Conservation (phyloP, 2,329 filamentous ascomycete genomes). For the Zasmidium citrigriseum region DNA sequence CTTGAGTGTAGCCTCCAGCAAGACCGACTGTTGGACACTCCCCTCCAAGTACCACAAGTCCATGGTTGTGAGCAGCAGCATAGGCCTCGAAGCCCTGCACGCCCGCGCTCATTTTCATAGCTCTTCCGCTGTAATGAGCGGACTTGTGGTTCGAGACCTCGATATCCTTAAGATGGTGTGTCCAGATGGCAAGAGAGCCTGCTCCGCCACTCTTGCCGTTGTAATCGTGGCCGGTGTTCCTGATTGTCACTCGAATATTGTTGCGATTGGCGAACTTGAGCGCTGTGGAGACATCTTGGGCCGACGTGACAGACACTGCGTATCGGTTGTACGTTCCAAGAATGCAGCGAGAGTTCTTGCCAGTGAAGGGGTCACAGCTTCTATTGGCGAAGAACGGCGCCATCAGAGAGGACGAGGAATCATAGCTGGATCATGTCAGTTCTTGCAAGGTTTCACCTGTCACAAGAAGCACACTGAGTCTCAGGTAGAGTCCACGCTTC, state of each 20-base stretch:
- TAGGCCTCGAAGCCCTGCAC: constrained; percentile 54
- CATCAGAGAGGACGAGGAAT: constrained; percentile 42
- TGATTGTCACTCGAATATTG: constrained; percentile 53
- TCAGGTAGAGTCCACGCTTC: constrained; percentile 48
- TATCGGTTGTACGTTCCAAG: constrained; percentile 47
- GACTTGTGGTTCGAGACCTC: constrained; percentile 44
- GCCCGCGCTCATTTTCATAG: constrained; percentile 56
- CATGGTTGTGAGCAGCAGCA: constrained; percentile 44
- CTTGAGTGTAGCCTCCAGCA: constrained; percentile 62
- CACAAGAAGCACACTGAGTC: constrained; percentile 41
- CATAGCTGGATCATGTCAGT: constrained; percentile 21
- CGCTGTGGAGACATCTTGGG: constrained; percentile 4
- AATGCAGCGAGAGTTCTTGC: constrained; percentile 37
- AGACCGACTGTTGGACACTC: constrained; percentile 57
- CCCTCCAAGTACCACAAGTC: constrained; percentile 57
- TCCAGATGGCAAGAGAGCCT: constrained; percentile 60
- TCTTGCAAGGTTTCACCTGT: not conserved
- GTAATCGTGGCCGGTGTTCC: constrained; percentile 44
- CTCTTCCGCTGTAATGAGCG: constrained; percentile 50
- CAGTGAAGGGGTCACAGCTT: constrained; percentile 46
- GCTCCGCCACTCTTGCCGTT: constrained; percentile 64
- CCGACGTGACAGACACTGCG: constrained; percentile 27
- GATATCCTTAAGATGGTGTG: constrained; percentile 55
- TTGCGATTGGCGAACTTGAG: constrained; percentile 30
- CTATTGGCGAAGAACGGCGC: constrained; percentile 41